phyloP scores from a whole-genome alignment of 2,329 filamentous ascomycete species.

The Neonectria ditissima region DNA sequence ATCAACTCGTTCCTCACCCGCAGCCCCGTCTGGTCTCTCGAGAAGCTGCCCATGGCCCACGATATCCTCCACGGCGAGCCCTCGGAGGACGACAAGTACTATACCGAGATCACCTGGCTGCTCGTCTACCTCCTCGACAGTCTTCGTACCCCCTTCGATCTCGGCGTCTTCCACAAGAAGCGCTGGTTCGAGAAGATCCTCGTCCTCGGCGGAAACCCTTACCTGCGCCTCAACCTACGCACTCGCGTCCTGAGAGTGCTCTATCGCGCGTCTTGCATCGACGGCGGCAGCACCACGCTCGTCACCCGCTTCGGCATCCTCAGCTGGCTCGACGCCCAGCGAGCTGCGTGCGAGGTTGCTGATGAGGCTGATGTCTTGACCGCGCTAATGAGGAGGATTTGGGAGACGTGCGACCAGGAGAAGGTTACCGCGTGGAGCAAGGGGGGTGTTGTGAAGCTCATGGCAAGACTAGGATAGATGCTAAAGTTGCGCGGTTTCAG shows the following conservation, averaged over 20 bases:
- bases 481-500: not conserved
- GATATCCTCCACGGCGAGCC: slow-evolving; percentile 74
- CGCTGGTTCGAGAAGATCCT: slow-evolving; percentile 82
- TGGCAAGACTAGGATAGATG: slow-evolving; percentile 30
- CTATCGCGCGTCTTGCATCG: slow-evolving; percentile 74
- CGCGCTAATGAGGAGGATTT: slow-evolving; percentile 68
- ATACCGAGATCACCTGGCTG: slow-evolving; percentile 80
- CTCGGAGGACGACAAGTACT: slow-evolving; percentile 77
- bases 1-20: slow-evolving; percentile 86
- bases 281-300: slow-evolving; percentile 82
- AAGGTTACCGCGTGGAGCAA: slow-evolving; percentile 76
- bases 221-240: slow-evolving; percentile 68
- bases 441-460: slow-evolving; percentile 53
- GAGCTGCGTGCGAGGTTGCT: slow-evolving; percentile 55
- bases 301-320: slow-evolving; percentile 80
- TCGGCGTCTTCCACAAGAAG: slow-evolving; percentile 70
- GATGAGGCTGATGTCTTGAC: slow-evolving; percentile 64
- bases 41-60: slow-evolving; percentile 78
- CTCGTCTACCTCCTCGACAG: slow-evolving; percentile 77
- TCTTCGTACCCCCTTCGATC: slow-evolving; percentile 68
- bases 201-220: slow-evolving; percentile 75
- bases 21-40: slow-evolving; percentile 79
- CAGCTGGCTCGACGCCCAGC: slow-evolving; percentile 77
- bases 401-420: slow-evolving; percentile 74
- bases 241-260: slow-evolving; percentile 72